Evolutionary conservation across 2,329 filamentous ascomycete genomes (phyloP).

Genomic region (Hymenoscyphus infarciens): DNA sequence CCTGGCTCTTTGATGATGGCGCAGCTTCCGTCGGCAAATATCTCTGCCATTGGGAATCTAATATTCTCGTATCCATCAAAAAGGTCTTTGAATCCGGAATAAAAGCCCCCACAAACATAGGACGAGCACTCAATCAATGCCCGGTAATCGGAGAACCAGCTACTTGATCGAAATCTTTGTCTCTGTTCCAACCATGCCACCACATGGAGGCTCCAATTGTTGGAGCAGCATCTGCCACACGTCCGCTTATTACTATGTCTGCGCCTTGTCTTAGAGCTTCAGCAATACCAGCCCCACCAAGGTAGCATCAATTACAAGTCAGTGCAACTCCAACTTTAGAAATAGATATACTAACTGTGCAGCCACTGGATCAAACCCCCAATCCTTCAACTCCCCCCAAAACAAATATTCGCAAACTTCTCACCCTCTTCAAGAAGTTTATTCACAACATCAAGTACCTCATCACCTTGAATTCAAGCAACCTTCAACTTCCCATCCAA

Average conservation of each 20-base stretch:
- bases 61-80: conserved; percentile 37
- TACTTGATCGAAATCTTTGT: conserved; percentile 37
- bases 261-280: conserved; percentile 41
- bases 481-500: conserved; percentile 36
- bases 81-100: conserved; percentile 33
- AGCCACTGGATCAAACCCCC: conserved; percentile 16
- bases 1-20: conserved; percentile 45
- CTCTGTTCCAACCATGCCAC: conserved; percentile 17
- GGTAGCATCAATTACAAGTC: conserved; percentile 36
- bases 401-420: conserved; percentile 16
- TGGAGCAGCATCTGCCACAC: conserved; percentile 42
- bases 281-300: conserved; percentile 43
- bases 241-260: conserved; percentile 43
- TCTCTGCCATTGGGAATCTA: conserved; percentile 46
- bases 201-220: conserved; percentile 39
- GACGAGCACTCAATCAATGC: conserved; percentile 32
- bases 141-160: conserved; percentile 38
- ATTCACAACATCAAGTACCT: conserved; percentile 37
- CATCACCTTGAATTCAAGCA: conserved; percentile 44
- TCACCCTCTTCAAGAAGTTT: conserved; percentile 15
- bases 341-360: conserved; percentile 10
- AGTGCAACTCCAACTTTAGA: neutral
- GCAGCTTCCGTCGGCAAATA: conserved; percentile 40
- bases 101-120: conserved; percentile 27
- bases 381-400: conserved; percentile 13